A percentile compares a stretch with the other conserved stretches of the same genome.
These are phyloP conservation scores for Nephelium lappaceum DNA, from an alignment of 345 rosid genomes.

Conservation along the genomic window DNA sequence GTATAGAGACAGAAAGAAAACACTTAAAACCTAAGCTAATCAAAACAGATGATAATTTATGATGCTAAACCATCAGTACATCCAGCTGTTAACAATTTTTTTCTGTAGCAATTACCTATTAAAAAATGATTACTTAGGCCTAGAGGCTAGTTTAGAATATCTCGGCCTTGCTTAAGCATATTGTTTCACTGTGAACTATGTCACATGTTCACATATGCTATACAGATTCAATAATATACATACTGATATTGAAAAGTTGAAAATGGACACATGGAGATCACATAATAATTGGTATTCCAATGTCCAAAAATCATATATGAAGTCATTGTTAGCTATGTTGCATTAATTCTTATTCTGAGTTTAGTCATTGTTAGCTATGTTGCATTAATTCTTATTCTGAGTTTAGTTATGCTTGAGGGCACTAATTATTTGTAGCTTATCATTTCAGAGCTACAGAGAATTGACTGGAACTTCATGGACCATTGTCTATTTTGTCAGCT, in stretches of 20 bases:
- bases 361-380: conserved; percentile 2
- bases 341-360: background rate
- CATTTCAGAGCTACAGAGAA: conserved; percentile 75
- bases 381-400: background rate
- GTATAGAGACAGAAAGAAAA: background rate
- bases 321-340: background rate
- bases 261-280: background rate
- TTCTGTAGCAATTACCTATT: background rate
- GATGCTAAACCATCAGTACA: background rate
- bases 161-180: background rate
- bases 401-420: conserved; percentile 11
- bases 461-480: conserved; percentile 88
- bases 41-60: background rate
- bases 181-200: background rate
- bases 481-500: conserved; percentile 81
- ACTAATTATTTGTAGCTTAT: conserved; percentile 22
- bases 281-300: background rate
- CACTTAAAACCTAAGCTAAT: background rate
- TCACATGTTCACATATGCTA: background rate
- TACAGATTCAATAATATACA: background rate
- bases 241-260: background rate
- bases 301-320: background rate
- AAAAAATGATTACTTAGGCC: background rate
- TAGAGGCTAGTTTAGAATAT: background rate
- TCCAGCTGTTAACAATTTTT: background rate